Evolutionary conservation across 2,329 filamentous ascomycete genomes (phyloP).

Genomic region (Periglandula ipomoeae): DNA sequence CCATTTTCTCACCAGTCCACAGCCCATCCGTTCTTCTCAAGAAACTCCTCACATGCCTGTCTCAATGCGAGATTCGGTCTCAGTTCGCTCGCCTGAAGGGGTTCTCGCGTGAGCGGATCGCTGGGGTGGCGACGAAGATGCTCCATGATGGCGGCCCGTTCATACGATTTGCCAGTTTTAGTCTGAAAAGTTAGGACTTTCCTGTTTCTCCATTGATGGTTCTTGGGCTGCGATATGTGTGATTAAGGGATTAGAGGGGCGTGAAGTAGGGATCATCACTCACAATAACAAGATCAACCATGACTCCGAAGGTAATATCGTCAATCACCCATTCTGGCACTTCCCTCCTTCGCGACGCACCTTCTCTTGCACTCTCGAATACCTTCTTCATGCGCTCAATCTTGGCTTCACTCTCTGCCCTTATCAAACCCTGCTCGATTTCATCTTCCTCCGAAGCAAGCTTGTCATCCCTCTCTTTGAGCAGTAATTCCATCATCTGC

Average conservation of each 20-base stretch:
- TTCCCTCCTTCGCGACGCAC: conserved; percentile 39
- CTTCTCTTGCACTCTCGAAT: conserved; percentile 42
- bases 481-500: conserved; percentile 47
- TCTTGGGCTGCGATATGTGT: too few relatives aligned
- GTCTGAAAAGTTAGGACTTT: conserved; percentile 35
- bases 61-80: conserved; percentile 74
- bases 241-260: too few relatives aligned
- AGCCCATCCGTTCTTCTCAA: conserved; percentile 83
- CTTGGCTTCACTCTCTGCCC: conserved; percentile 38
- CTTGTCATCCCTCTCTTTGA: conserved; percentile 34
- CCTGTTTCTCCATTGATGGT: too few relatives aligned
- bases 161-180: conserved; percentile 83
- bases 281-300: conserved; percentile 60
- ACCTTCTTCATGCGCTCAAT: conserved; percentile 32
- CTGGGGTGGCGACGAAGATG: conserved; percentile 66
- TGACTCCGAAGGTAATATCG: conserved; percentile 64
- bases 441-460: conserved; percentile 32
- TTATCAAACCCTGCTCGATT: conserved; percentile 38
- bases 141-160: conserved; percentile 75
- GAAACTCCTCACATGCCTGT: conserved; percentile 75
- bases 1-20: conserved; percentile 65
- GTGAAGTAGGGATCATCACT: too few relatives aligned
- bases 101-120: conserved; percentile 78
- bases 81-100: conserved; percentile 59
- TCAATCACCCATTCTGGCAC: conserved; percentile 72